These are phyloP conservation scores for Trypanosoma vivax DNA, from an alignment of 208 protist genomes.

Conservation along the genomic window DNA sequence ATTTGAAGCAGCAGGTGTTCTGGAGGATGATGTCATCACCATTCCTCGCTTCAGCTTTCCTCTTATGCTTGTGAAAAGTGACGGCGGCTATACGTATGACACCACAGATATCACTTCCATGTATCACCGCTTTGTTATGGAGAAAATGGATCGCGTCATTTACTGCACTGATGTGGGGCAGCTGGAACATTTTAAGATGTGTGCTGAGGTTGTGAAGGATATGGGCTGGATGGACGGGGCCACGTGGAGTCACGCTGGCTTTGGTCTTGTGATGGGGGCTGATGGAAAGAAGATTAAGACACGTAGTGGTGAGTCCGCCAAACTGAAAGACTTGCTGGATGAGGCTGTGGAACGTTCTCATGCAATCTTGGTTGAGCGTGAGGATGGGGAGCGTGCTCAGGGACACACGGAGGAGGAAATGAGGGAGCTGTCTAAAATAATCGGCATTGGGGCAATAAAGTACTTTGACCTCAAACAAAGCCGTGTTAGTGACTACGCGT, in stretches of 20 bases:
- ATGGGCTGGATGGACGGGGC: conserved; percentile 82
- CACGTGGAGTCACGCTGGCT: conserved; percentile 91
- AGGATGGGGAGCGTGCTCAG: conserved; percentile 65
- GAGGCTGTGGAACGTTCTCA: conserved; percentile 87
- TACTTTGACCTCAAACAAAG: conserved; percentile 96
- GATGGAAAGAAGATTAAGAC: conserved; percentile 96
- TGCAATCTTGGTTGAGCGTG: conserved; percentile 77
- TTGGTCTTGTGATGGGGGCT: conserved; percentile 88
- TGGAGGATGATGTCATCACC: conserved; percentile 59
- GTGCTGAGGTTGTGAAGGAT: conserved; percentile 81
- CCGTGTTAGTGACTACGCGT: conserved; percentile 92
- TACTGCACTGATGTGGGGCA: conserved; percentile 96
- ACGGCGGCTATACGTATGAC: conserved; percentile 94
- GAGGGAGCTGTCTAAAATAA: conserved; percentile 70
- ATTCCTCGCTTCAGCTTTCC: conserved; percentile 90
- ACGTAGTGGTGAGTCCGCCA: conserved; percentile 91
- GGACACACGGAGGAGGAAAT: conserved; percentile 82
- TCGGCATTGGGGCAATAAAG: conserved; percentile 95
- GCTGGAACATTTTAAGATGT: conserved; percentile 91
- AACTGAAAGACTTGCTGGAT: conserved; percentile 94
- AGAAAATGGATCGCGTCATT: conserved; percentile 86
- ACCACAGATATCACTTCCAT: conserved; percentile 91
- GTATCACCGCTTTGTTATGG: conserved; percentile 86
- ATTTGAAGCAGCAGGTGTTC: conserved; percentile 59
- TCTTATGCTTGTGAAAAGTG: conserved; percentile 93